These are phyloP conservation scores for Leptographium wingfieldii DNA, from an alignment of 2,329 filamentous ascomycete species.

Conservation along the genomic window DNA sequence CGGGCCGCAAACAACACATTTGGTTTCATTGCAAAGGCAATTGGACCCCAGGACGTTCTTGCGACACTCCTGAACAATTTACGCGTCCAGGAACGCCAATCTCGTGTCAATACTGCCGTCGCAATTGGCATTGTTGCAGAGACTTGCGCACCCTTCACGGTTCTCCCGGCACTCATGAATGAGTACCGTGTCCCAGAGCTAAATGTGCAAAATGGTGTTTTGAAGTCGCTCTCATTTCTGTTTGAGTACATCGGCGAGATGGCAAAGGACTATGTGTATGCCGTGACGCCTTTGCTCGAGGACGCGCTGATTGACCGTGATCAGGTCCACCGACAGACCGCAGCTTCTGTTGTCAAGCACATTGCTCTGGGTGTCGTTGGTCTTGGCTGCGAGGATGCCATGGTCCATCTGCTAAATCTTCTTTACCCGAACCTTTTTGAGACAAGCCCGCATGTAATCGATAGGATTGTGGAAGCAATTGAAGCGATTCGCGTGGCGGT, in stretches of 20 bases:
- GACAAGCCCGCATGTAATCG: constrained; percentile 95
- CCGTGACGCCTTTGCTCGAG: constrained; percentile 87
- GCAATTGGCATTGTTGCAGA: constrained; percentile 98
- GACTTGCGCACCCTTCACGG: constrained; percentile 95
- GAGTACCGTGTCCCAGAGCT: constrained; percentile 97
- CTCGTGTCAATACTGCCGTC: constrained; percentile 94
- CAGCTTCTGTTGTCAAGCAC: constrained; percentile 93
- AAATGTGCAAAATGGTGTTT: constrained; percentile 96
- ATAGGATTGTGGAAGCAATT: constrained; percentile 93
- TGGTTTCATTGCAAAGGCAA: constrained; percentile 98
- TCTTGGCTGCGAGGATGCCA: constrained; percentile 92
- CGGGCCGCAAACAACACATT: constrained; percentile 99
- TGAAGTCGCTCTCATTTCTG: constrained; percentile 92
- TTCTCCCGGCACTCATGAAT: constrained; percentile 98
- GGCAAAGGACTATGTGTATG: constrained; percentile 99
- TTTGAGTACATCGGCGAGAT: constrained; percentile 99
- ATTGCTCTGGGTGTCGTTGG: constrained; percentile 96
- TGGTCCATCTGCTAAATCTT: constrained; percentile 94
- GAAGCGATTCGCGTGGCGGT: constrained; percentile 91
- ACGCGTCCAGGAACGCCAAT: constrained; percentile 93
- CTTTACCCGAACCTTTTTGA: constrained; percentile 96
- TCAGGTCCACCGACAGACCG: constrained; percentile 94
- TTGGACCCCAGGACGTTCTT: constrained; percentile 92
- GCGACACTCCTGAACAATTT: constrained; percentile 94
- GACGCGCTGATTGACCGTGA: constrained; percentile 96